phyloP scores from a whole-genome alignment of 2,329 filamentous ascomycete species.

The Fusarium austroafricanum region DNA sequence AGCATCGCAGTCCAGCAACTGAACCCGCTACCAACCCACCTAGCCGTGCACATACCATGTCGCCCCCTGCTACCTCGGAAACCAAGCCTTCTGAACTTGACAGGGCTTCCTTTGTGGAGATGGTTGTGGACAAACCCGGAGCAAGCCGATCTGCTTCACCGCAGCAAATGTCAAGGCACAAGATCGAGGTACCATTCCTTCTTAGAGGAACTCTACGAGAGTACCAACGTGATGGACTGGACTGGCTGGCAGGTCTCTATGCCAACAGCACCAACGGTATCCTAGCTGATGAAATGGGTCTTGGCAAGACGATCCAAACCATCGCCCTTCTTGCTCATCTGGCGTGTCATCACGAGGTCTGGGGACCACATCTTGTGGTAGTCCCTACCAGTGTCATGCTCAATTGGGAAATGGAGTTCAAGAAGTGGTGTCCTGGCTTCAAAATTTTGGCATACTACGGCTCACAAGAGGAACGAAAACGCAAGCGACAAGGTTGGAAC shows the following conservation, averaged over 20 bases:
- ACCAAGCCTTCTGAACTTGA: slow-evolving; percentile 64
- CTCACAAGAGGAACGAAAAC: slow-evolving; percentile 88
- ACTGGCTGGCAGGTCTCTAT: slow-evolving; percentile 96
- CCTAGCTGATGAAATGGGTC: slow-evolving; percentile 96
- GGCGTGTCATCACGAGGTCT: slow-evolving; percentile 88
- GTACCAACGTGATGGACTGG: slow-evolving; percentile 96
- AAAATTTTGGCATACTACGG: slow-evolving; percentile 98
- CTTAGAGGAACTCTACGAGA: slow-evolving; percentile 90
- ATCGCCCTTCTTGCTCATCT: slow-evolving; percentile 94
- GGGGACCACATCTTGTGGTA: slow-evolving; percentile 95
- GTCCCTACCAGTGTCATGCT: slow-evolving; percentile 98
- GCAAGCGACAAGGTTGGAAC: slow-evolving; percentile 92
- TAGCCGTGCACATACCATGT: slow-evolving; percentile 59
- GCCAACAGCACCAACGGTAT: slow-evolving; percentile 95
- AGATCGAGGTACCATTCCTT: slow-evolving; percentile 82
- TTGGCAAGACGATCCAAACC: slow-evolving; percentile 98
- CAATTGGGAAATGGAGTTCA: slow-evolving; percentile 99
- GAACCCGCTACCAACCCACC: slow-evolving; percentile 57
- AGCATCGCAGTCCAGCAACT: slow-evolving; percentile 55
- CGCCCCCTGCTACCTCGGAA: slow-evolving; percentile 60
- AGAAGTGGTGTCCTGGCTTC: slow-evolving; percentile 98
- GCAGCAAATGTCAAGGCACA: slow-evolving; percentile 55
- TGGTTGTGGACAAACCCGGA: slow-evolving; percentile 46
- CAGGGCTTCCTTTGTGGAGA: slow-evolving; percentile 54
- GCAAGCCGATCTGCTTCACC: slow-evolving; percentile 52